Base-by-base conservation (phyloP, 1,284 basidiomycete genomes). In the Sporisorium reilianum region DNA sequence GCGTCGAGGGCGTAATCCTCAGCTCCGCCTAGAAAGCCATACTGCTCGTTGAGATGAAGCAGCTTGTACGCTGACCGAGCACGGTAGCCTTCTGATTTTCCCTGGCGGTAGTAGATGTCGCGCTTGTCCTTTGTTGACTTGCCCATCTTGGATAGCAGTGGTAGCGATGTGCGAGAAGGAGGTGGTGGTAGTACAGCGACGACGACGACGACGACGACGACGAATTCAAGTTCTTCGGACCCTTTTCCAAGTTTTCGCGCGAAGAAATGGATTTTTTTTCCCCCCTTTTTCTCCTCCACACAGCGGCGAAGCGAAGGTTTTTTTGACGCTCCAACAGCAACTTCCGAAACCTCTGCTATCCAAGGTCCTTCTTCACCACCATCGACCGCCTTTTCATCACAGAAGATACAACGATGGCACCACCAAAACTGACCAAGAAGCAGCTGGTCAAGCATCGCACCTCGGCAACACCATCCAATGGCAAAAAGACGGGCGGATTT, bases 31-130 rank as follows among this genome's bases (percentile, higher is more conserved):
- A 88, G 87, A 14, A 88, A 83, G 65, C 86, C 85, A 63, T 88
- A 89, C 62, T 88, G 87, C 72, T 89, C 88, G 50, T 88, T 87
- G 50, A 86, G 71, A 55, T 87, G 86, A 6, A 86, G 68, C 3
- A 87, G 82, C 79, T 89, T 89, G 84, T 87, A 89, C 0, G 88
- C 88, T 14, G 88, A 89, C 11, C 88, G 84, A 2, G 88, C 88
- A 50, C 88, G 85, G 72, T 88, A 89, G 6, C 84, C 85, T 30
- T 86, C 85, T 11, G 81, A 79, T 68, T 86, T 86, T 5, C 82
- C 84, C 32, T 86, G 84, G 18, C 88, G 85, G 70, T 88, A 89
- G 79, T 87, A 89, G 57, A 88, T 86, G 73, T 89, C 88, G 14
- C 88, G 83, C 69, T 87, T 86, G 77, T 88, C 87, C 55, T 84